Evolutionary conservation across 78 protist species (phyloP).

Genomic region (Speleostelium caveatum): DNA sequence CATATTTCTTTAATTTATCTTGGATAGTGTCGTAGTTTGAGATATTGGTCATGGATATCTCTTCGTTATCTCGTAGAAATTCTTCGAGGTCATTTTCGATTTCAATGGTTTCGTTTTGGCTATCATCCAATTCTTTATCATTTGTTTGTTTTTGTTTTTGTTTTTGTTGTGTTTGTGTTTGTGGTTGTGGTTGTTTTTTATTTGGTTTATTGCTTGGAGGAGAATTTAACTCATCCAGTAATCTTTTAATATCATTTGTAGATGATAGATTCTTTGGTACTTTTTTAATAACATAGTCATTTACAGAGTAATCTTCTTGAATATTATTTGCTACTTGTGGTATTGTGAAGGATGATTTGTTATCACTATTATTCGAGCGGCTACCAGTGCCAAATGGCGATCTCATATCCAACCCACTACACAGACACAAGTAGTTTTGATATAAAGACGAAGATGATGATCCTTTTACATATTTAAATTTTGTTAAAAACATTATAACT

Average conservation of each 20-base stretch:
- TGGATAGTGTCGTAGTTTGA: background rate
- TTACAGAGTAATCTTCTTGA: too few species aligned
- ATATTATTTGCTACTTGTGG: too few species aligned
- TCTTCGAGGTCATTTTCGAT: background rate
- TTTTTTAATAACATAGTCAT: background rate
- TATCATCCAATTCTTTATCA: too few species aligned
- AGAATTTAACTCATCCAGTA: background rate
- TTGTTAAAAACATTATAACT: background rate
- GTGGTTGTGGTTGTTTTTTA: background rate
- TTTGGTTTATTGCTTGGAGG: background rate
- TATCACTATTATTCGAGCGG: background rate
- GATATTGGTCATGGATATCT: background rate
- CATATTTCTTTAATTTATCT: constrained; percentile 1
- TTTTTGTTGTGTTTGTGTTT: background rate
- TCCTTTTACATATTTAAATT: background rate
- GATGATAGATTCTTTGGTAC: constrained; percentile 5
- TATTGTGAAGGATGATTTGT: background rate
- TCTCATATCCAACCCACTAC: too few species aligned
- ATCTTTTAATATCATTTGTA: background rate
- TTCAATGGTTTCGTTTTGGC: background rate
- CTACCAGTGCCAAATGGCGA: too few species aligned
- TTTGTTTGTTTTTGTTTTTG: background rate
- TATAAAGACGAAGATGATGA: background rate
- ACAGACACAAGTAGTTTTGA: too few species aligned
- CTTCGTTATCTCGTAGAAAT: background rate